Percentiles rank a stretch among this genome's conserved stretches.
Conservation (phyloP, 352 stramenopile genomes). For the Globisporangium cylindrosporum region DNA sequence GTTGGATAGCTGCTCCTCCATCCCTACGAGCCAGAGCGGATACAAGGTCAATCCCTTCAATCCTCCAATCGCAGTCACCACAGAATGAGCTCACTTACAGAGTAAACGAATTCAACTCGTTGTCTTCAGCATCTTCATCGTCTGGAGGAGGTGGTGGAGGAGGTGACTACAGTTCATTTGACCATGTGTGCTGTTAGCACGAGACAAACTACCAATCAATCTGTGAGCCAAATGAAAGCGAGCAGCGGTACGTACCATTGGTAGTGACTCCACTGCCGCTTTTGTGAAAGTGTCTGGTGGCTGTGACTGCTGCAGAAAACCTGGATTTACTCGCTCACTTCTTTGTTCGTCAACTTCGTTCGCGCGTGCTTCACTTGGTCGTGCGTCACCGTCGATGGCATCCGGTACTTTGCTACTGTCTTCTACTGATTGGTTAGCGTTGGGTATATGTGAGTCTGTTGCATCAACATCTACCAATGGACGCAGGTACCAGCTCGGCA, state of each 20-base stretch:
- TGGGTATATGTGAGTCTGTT: not conserved
- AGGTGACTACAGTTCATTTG: conserved; percentile 25
- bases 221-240: not conserved
- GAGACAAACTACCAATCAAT: not conserved
- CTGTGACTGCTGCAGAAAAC: not conserved
- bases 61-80: not conserved
- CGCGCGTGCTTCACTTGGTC: not conserved
- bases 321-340: not conserved
- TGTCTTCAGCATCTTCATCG: conserved; percentile 28
- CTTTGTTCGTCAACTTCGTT: not conserved
- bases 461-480: conserved; percentile 1
- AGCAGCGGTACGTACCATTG: conserved; percentile 4
- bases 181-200: not conserved
- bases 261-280: not conserved
- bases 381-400: not conserved
- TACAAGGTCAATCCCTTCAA: not conserved
- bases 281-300: not conserved
- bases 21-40: not conserved
- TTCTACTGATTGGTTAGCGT: not conserved
- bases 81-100: conserved; percentile 12
- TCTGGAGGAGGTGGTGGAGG: conserved; percentile 49
- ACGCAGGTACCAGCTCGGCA: conserved; percentile 10
- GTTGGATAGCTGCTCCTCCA: not conserved
- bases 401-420: not conserved
- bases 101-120: conserved; percentile 28